Percentiles rank a stretch among this genome's conserved stretches.
Evolutionary conservation across 169 alveolate species (phyloP).

Genomic region (Amoebophrya sp.): DNA sequence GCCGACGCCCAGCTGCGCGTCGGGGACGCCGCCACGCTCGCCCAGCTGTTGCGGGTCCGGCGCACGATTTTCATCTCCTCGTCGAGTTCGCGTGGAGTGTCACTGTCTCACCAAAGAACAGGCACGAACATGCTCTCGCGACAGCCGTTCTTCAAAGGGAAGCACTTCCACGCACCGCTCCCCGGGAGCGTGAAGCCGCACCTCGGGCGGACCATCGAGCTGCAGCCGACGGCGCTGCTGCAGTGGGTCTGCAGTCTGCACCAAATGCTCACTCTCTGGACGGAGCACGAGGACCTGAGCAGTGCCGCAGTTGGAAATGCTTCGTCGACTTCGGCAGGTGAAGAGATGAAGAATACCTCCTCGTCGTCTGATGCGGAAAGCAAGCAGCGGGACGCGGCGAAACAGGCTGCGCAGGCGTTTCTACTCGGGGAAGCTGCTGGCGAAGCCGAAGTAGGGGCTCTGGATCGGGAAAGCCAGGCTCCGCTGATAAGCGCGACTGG

Average conservation of each 20-base stretch:
- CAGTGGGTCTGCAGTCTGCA: neutral
- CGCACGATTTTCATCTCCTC: neutral
- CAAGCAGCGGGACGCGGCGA: neutral
- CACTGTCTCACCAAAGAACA: neutral
- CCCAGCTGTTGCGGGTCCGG: neutral
- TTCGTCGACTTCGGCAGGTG: no score
- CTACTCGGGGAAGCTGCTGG: neutral
- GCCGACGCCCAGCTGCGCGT: neutral
- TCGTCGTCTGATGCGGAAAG: neutral
- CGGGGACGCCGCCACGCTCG: neutral
- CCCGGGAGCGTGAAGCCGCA: neutral
- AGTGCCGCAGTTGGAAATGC: neutral
- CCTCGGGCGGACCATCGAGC: neutral
- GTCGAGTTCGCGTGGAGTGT: neutral
- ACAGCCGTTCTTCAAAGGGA: neutral
- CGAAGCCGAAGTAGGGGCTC: neutral
- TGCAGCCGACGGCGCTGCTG: neutral
- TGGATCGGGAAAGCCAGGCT: neutral
- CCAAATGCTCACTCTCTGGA: neutral
- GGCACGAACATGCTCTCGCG: neutral
- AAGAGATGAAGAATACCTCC: neutral
- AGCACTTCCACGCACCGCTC: no score
- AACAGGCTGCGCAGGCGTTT: neutral
- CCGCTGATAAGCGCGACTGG: neutral
- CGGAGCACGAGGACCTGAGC: neutral